Percentiles rank a stretch among this genome's conserved stretches.
Evolutionary conservation across 2,329 filamentous ascomycete genomes (phyloP).

Genomic region (Paraconiothyrium brasiliense): DNA sequence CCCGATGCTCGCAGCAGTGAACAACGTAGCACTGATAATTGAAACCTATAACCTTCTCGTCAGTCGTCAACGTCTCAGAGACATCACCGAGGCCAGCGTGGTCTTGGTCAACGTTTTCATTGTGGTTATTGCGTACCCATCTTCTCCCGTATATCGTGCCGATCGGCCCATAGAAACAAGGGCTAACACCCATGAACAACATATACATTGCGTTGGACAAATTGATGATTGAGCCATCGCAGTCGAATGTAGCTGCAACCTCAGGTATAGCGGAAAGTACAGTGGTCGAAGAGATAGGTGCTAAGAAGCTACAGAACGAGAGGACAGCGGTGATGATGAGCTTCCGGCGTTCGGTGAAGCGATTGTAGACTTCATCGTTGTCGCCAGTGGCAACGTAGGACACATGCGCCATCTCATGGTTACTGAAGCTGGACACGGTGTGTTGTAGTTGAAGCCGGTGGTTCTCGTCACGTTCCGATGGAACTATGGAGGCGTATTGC

Average conservation of each 20-base stretch:
- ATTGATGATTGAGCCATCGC: conserved; percentile 75
- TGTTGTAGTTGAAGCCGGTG: conserved; percentile 40
- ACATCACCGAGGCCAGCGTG: conserved; percentile 2
- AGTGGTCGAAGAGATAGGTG: conserved; percentile 78
- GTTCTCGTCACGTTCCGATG: conserved; percentile 19
- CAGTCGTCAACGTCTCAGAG: conserved; percentile 17
- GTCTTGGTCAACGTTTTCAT: conserved; percentile 9
- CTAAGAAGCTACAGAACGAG: conserved; percentile 78
- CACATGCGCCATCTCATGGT: conserved; percentile 45
- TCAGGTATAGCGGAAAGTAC: conserved; percentile 79
- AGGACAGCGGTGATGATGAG: conserved; percentile 72
- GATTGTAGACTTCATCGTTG: conserved; percentile 68
- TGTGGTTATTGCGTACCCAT: conserved; percentile 52
- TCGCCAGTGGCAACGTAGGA: conserved; percentile 42
- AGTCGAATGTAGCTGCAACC: conserved; percentile 71
- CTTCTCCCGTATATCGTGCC: conserved; percentile 61
- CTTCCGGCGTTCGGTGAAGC: conserved; percentile 70
- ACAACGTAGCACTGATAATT: conserved; percentile 68
- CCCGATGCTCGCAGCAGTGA: conserved; percentile 75
- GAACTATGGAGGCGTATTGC: conserved; percentile 42
- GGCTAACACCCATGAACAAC: conserved; percentile 71
- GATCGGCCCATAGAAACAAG: conserved; percentile 76
- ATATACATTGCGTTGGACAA: conserved; percentile 79
- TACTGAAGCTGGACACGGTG: conserved; percentile 41
- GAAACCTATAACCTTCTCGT: conserved; percentile 58